Base-by-base conservation (phyloP, 2,329 filamentous ascomycete species). In the Fusarium avenaceum region DNA sequence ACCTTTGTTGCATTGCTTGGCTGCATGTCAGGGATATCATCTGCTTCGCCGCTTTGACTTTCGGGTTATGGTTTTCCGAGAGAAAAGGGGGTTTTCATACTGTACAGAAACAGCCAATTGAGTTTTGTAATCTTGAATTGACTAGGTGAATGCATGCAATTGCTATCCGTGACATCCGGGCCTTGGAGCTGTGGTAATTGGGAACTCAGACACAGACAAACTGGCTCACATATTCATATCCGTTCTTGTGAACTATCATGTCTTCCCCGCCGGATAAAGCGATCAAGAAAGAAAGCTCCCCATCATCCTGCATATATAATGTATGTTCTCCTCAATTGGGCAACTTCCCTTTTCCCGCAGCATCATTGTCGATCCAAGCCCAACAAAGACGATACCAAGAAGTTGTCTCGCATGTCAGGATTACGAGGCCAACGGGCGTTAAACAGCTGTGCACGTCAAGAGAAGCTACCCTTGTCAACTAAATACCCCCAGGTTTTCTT, bases 331-430 rank as follows among this genome's bases (percentile, higher is more conserved):
- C 50, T 53, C 13, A 19, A 53, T 63, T 53, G 49, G 40, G 62
- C 45, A 72, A 63, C 40, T 44, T 72, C 66, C 68, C 60, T 72
- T 65, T 28, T 71, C 56, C 70, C 71, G 71, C 47, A 20, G 40
- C 45, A 24, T 43, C 19, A 40, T 30, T 17, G 38, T 20, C 39
- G 38, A 49, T 57, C 62, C 35, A 50, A 49, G 38, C 35, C 14
- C 40, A 33, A 48, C 30, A 54, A 62, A 47, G 50, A 55, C 26
- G 35, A 35, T 53, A 61, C 63, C 59, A 67, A 69, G 49, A 24
- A 38, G 17, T 57, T 20, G 40, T 48, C 42, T 62, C 47, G 38
- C 57, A 57, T 60, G 61, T 65, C 53, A 70, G 53, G 65, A 70
- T 57, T 53, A 47, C 22, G 28, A 30, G 28, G 28, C 28, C 28